Conservation (phyloP, 2,329 filamentous ascomycete genomes). For the Cercospora zeae-maydis region DNA sequence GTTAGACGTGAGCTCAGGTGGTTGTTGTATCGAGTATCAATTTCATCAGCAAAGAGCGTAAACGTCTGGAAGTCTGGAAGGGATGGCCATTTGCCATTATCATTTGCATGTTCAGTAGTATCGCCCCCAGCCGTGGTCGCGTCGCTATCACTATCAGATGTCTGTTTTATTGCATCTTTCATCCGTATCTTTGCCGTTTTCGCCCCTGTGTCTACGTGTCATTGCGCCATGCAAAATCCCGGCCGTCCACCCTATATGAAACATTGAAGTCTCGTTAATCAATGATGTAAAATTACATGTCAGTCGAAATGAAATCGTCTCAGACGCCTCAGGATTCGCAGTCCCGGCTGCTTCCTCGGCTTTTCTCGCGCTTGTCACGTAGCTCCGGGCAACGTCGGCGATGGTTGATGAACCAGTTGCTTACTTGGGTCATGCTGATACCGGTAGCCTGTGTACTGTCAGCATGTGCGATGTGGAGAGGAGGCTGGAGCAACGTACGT, state of each 20-base stretch:
- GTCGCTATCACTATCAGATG: background rate
- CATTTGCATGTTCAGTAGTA: background rate
- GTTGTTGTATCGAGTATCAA: too few relatives aligned
- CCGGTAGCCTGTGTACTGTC: conserved; percentile 31
- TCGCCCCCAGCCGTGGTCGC: background rate
- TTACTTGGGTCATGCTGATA: conserved; percentile 41
- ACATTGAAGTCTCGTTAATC: background rate
- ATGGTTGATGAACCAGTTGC: conserved; percentile 43
- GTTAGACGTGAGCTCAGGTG: too few relatives aligned
- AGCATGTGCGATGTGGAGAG: background rate
- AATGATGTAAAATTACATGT: conserved; percentile 9
- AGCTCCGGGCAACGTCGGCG: conserved; percentile 38
- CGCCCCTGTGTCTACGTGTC: background rate
- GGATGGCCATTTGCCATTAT: background rate
- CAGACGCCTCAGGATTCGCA: conserved; percentile 12
- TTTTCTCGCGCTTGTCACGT: conserved; percentile 37
- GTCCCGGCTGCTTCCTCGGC: conserved; percentile 21
- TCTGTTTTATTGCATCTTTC: background rate
- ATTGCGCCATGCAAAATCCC: background rate
- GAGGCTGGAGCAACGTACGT: conserved; percentile 24
- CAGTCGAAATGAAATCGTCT: background rate
- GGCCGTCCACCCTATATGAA: background rate
- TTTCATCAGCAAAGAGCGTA: too few relatives aligned
- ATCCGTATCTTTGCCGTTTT: background rate
- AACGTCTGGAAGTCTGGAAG: too few relatives aligned